Evolutionary conservation across 768 basidiomycete species (phyloP), one percentile per base, ranked within the genome.

Genomic region (Pilatotrama ljubarskyi): DNA sequence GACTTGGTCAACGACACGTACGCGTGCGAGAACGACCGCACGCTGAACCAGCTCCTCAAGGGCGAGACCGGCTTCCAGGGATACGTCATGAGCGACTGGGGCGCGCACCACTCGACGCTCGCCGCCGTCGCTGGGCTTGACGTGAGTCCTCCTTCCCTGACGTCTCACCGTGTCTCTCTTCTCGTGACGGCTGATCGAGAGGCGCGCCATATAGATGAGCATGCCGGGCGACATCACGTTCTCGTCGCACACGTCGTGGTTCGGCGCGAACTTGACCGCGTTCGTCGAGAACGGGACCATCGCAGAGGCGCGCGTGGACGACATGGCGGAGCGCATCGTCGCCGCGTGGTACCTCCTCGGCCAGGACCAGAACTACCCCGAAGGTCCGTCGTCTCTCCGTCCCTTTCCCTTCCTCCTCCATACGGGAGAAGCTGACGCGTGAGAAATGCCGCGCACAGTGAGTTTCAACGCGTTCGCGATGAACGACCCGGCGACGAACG

Each of bases 261-360:
- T 84, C 61, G 87, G 88, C n/a, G 74, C 68, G 0, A 90, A 87
- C 69, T 78, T 93, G 32, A 87, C 85, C 0, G 76, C 76, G 25
- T 85, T 79, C 49, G 90, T 95, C 17, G 73, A 80, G 47, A 90
- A 93, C 69, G 86, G 85, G 40, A 86, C 84, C 2, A 88, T 95
- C 51, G 79, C 88, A 0, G 76, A 80, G 62, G 69, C 78, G 3
- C 83, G 90, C 5, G 73, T 90, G 5, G 84, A 87, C 55, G 92
- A 95, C 69, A 93, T 93, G 90, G 91, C 88, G 4, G 85, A 82
- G 9, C 86, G 92, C 29, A 87, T 94, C 65, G 69, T 93, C 24
- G 87, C 90, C 2, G 74, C 78, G 0, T 93, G 84, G 82, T 91
- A 86, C 67, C 73, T 82, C 52, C 77, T 88, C 44, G 76, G 77